phyloP scores from a whole-genome alignment of 2,329 filamentous ascomycete genomes.

The Biscogniauxia sp. region DNA sequence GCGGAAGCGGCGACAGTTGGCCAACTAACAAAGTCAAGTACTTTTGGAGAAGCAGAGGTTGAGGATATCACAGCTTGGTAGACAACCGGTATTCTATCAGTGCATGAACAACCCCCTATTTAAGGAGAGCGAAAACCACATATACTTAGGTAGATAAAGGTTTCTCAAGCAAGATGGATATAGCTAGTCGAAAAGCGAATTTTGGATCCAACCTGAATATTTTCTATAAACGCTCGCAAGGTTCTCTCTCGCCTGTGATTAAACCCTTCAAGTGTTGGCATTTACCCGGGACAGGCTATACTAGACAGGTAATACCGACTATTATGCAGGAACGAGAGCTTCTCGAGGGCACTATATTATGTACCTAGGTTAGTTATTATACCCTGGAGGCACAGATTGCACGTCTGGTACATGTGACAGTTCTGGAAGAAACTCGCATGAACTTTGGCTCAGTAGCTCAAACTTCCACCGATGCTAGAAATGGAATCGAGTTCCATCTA shows the following conservation, averaged over 20 bases:
- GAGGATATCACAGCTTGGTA: constrained; percentile 96
- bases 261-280: no score
- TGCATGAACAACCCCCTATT: not conserved
- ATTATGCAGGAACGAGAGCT: not conserved
- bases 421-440: not conserved
- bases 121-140: not conserved
- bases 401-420: not conserved
- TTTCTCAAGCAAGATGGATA: no score
- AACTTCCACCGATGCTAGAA: not conserved
- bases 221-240: no score
- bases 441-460: not conserved
- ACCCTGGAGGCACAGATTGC: not conserved
- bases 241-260: no score
- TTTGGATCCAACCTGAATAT: no score
- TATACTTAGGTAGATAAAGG: no score
- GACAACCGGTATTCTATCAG: constrained; percentile 10
- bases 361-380: not conserved
- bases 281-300: no score
- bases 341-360: not conserved
- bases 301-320: not conserved
- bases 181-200: no score
- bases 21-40: constrained; percentile 77
- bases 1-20: constrained; percentile 52
- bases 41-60: constrained; percentile 92
- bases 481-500: not conserved